A percentile compares a stretch with the other conserved stretches of the same genome.
Conservation (phyloP, 352 stramenopile species). For the Pythium myriotylum region DNA sequence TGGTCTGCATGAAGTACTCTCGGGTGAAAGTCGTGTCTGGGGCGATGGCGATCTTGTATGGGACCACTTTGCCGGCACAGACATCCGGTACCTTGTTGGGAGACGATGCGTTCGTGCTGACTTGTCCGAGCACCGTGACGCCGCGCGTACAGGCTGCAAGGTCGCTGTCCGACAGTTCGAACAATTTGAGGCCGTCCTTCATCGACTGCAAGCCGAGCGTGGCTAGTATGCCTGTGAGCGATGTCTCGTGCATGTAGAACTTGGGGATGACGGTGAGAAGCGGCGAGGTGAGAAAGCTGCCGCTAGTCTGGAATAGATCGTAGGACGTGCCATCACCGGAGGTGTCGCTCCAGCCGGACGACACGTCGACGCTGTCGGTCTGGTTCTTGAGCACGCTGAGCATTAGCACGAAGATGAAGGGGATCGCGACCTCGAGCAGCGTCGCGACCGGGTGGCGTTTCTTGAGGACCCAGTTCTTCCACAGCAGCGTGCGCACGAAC, state of each 20-base stretch:
- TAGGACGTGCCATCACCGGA: conserved; percentile 44
- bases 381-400: conserved; percentile 56
- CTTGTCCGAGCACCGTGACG: conserved; percentile 31
- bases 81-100: conserved; percentile 34
- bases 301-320: conserved; percentile 41
- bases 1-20: conserved; percentile 65
- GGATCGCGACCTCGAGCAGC: conserved; percentile 56
- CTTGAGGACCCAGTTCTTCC: conserved; percentile 81
- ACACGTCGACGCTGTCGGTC: conserved; percentile 53
- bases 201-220: conserved; percentile 46
- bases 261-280: conserved; percentile 32
- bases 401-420: conserved; percentile 69
- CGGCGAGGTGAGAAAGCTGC: conserved; percentile 28
- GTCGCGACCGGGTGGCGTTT: conserved; percentile 60
- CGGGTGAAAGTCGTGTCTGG: conserved; percentile 61
- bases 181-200: conserved; percentile 34
- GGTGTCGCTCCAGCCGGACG: conserved; percentile 66
- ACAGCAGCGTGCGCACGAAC: conserved; percentile 55
- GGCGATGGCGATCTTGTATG: conserved; percentile 61
- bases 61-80: conserved; percentile 39
- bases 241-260: conserved; percentile 52
- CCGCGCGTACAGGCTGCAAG: conserved; percentile 31
- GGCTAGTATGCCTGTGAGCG: conserved; percentile 50
- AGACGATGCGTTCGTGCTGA: conserved; percentile 38
- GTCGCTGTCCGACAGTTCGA: conserved; percentile 33